phyloP scores from a whole-genome alignment of 2,329 filamentous ascomycete species.

The Claviceps quebecensis region DNA sequence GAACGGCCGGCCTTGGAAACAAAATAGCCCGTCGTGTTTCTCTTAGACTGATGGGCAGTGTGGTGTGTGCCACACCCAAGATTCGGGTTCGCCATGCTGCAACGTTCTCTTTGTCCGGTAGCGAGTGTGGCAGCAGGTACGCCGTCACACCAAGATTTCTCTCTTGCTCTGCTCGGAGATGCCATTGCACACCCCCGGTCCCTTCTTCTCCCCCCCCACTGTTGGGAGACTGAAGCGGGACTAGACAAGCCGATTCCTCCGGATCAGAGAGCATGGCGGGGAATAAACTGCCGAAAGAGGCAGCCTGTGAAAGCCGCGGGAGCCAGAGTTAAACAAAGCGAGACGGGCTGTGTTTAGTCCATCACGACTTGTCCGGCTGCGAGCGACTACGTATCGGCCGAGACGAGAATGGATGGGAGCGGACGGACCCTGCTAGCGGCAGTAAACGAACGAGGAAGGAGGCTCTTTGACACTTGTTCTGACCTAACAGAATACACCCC shows the following conservation, averaged over 20 bases:
- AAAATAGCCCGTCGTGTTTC: neutral
- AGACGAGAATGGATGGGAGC: neutral
- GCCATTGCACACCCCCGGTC: neutral
- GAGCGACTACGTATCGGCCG: neutral
- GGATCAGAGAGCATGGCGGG: neutral
- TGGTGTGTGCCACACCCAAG: neutral
- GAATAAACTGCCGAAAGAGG: neutral
- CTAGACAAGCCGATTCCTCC: neutral
- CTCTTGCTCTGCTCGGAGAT: neutral
- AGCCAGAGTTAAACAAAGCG: neutral
- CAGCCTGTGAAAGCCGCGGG: neutral
- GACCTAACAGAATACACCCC: neutral
- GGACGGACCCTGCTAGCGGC: neutral
- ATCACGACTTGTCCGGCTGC: neutral
- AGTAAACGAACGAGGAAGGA: neutral
- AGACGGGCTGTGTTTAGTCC: neutral
- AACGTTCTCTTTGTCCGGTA: neutral
- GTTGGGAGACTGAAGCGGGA: neutral
- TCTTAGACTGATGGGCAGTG: neutral
- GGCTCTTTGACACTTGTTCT: neutral
- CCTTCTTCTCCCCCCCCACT: neutral
- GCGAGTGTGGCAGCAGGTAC: neutral
- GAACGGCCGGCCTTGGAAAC: neutral
- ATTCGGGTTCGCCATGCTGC: constrained; percentile 2
- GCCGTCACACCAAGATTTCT: neutral